Conservation (phyloP, 345 rosid species). For the Hibiscus tridactylites region DNA sequence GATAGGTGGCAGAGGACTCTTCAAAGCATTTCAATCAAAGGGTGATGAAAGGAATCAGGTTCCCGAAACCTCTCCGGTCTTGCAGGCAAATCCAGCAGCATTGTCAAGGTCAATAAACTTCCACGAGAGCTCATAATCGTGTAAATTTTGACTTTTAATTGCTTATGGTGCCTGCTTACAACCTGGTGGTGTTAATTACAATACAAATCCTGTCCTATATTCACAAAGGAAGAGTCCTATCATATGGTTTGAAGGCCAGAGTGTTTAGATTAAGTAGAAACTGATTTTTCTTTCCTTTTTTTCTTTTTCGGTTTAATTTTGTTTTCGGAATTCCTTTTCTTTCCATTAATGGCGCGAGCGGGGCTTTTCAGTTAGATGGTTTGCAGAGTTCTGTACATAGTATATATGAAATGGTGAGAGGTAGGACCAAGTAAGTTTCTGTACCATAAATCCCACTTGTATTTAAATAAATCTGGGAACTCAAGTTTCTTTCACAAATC, state of each 20-base stretch:
- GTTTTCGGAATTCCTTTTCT: neutral
- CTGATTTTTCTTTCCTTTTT: neutral
- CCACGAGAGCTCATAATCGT: conserved; percentile 45
- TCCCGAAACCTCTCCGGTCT: conserved; percentile 37
- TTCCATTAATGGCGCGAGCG: conserved; percentile 3
- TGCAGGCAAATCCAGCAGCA: conserved; percentile 92
- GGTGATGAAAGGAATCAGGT: conserved; percentile 28
- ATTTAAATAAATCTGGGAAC: conserved; percentile 40
- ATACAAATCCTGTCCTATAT: neutral
- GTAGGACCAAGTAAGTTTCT: conserved; percentile 25
- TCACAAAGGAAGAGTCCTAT: conserved; percentile 4
- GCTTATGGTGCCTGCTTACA: conserved; percentile 8
- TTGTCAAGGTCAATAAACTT: conserved; percentile 79
- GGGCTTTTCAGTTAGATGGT: conserved; percentile 17
- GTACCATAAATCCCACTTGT: conserved; percentile 31
- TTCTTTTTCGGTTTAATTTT: neutral
- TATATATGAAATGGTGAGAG: conserved; percentile 22
- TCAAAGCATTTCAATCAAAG: conserved; percentile 54
- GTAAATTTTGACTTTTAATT: conserved; percentile 8
- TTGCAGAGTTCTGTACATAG: conserved; percentile 32
- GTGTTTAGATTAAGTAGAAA: conserved; percentile 19
- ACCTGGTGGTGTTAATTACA: conserved; percentile 4
- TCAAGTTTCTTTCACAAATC: neutral
- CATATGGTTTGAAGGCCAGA: conserved; percentile 11
- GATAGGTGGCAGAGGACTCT: conserved; percentile 38